Conservation (phyloP, 1,139 yeast species). For the Hyphopichia pseudoburtonii region DNA sequence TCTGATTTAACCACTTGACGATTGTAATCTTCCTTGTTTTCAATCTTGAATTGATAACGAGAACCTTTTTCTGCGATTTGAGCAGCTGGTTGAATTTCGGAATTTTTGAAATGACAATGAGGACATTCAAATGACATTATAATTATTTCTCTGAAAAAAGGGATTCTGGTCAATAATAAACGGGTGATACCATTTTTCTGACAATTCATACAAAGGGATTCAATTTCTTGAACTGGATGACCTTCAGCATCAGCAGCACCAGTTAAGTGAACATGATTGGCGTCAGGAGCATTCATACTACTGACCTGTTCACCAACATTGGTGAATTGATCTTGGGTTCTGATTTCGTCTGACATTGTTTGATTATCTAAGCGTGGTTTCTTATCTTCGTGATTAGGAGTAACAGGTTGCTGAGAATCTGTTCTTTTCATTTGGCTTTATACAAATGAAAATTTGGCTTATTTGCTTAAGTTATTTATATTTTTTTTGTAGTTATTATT, state of each 20-base stretch:
- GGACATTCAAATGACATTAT: constrained; percentile 96
- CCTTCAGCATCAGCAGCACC: constrained; percentile 84
- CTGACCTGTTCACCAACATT: constrained; percentile 62
- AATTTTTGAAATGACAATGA: constrained; percentile 87
- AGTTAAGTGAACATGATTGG: constrained; percentile 31
- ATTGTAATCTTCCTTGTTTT: constrained; percentile 70
- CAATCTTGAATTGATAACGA: constrained; percentile 69
- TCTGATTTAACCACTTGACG: constrained; percentile 94
- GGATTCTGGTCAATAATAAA: constrained; percentile 82
- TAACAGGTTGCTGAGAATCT: constrained; percentile 12
- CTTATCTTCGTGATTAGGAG: constrained; percentile 6
- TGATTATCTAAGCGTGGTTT: constrained; percentile 11
- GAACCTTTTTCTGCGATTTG: constrained; percentile 85
- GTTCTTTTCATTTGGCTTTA: constrained; percentile 22
- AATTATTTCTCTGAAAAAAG: constrained; percentile 87
- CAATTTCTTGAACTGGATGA: constrained; percentile 95
- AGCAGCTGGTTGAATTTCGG: constrained; percentile 94
- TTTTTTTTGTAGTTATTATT: too few species aligned
- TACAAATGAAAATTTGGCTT: too few species aligned
- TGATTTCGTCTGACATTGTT: constrained; percentile 7
- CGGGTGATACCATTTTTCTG: constrained; percentile 82
- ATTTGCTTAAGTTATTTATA: not conserved
- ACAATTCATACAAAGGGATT: constrained; percentile 95
- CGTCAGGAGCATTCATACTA: constrained; percentile 20
- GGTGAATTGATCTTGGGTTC: constrained; percentile 28